phyloP scores from a whole-genome alignment of 1,284 basidiomycete genomes.

The Schizophyllum amplum region DNA sequence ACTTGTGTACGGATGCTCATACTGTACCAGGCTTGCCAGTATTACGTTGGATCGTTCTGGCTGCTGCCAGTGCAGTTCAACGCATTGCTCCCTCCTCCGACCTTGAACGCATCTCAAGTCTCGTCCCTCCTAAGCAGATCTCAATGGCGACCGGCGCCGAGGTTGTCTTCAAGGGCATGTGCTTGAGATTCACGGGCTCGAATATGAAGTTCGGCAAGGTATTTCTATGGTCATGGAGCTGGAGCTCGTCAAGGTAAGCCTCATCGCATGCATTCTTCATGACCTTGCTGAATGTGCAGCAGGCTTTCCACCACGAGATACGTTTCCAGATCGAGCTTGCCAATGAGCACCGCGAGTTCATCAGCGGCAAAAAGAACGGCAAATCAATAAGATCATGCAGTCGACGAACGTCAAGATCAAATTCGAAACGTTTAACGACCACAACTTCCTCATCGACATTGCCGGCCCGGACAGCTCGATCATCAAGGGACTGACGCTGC shows the following conservation, averaged over 20 bases:
- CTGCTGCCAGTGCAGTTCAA: constrained; percentile 92
- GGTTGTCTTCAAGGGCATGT: constrained; percentile 95
- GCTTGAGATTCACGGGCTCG: constrained; percentile 98
- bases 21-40: constrained; percentile 75
- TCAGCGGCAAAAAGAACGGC: constrained; percentile 96
- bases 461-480: constrained; percentile 77
- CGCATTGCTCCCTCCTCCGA: constrained; percentile 76
- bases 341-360: constrained; percentile 97
- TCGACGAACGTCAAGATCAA: constrained; percentile 96
- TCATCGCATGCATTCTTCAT: constrained; percentile 1
- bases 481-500: constrained; percentile 79
- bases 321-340: constrained; percentile 98
- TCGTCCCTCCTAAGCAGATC: constrained; percentile 83
- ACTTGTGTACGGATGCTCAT: constrained; percentile 8
- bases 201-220: constrained; percentile 84
- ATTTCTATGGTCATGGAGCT: constrained; percentile 85
- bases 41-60: constrained; percentile 95
- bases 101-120: constrained; percentile 79
- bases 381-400: constrained; percentile 99
- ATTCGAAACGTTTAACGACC: constrained; percentile 98
- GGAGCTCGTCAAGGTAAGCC: constrained; percentile 77
- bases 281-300: constrained; percentile 7
- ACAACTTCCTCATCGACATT: constrained; percentile 97
- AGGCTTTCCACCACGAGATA: constrained; percentile 95
- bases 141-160: constrained; percentile 87